phyloP scores from a whole-genome alignment of 208 protist species.

The Endotrypanum monterogeii region DNA sequence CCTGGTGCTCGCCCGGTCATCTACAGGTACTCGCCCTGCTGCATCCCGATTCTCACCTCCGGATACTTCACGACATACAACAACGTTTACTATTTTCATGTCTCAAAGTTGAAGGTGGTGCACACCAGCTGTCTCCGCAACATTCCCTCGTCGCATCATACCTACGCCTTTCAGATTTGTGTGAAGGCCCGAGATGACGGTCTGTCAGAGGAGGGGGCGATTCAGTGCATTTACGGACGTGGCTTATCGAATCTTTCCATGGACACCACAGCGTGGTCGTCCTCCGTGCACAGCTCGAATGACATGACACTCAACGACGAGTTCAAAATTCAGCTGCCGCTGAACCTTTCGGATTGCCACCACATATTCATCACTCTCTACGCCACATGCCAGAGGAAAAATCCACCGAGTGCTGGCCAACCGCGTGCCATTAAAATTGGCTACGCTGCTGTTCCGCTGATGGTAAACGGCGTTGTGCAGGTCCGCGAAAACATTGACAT shows the following conservation, averaged over 20 bases:
- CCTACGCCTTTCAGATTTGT: conserved; percentile 77
- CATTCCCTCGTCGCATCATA: conserved; percentile 72
- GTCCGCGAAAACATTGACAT: conserved; percentile 64
- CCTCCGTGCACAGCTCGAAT: conserved; percentile 55
- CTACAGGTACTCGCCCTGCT: conserved; percentile 77
- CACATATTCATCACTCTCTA: conserved; percentile 90
- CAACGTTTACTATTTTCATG: conserved; percentile 85
- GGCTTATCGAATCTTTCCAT: conserved; percentile 68
- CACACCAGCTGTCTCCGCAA: conserved; percentile 60
- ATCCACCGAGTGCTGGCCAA: conserved; percentile 36
- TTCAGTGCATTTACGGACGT: conserved; percentile 83
- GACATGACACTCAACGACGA: conserved; percentile 79
- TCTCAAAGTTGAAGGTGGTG: conserved; percentile 60
- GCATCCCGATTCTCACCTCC: conserved; percentile 81
- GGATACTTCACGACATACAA: conserved; percentile 88
- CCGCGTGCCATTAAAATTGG: conserved; percentile 66
- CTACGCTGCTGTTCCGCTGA: conserved; percentile 78
- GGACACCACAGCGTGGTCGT: conserved; percentile 66
- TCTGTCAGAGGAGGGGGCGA: conserved; percentile 63
- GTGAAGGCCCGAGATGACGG: conserved; percentile 79
- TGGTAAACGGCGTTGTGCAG: conserved; percentile 69
- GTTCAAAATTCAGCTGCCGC: conserved; percentile 88
- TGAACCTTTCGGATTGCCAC: conserved; percentile 76
- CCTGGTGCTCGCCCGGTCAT: conserved; percentile 52
- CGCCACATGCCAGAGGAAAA: conserved; percentile 63